These are phyloP conservation scores for Mortierella antarctica DNA, from an alignment of 192 early-diverging fungal species.

Conservation along the genomic window DNA sequence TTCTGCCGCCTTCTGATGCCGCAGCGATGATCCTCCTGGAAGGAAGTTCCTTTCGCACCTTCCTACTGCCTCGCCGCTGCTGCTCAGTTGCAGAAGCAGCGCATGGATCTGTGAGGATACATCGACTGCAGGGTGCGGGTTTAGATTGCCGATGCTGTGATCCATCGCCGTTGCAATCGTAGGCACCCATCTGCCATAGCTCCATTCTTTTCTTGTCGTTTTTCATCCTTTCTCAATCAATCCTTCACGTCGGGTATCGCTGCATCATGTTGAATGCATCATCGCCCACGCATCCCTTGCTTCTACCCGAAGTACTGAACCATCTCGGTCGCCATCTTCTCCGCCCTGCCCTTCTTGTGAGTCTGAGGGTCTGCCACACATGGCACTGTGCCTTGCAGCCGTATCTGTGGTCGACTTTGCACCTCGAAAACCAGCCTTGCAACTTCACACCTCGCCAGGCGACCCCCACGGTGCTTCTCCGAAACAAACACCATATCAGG, in stretches of 20 bases:
- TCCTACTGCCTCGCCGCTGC: too few relatives aligned
- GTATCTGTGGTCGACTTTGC: conserved; percentile 18
- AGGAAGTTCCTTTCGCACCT: too few relatives aligned
- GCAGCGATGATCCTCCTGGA: too few relatives aligned
- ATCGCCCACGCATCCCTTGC: conserved; percentile 3
- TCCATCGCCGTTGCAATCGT: background rate
- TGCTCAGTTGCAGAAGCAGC: too few relatives aligned
- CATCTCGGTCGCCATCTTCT: conserved; percentile 1
- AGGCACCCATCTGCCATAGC: background rate
- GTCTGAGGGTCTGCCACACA: conserved; percentile 13
- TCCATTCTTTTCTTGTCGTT: background rate
- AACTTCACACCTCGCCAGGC: conserved; percentile 22
- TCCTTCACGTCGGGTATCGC: too few relatives aligned
- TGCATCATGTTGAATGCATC: too few relatives aligned
- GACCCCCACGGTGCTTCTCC: conserved; percentile 16
- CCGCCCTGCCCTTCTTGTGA: background rate
- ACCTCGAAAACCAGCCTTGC: conserved; percentile 19
- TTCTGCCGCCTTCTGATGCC: too few relatives aligned
- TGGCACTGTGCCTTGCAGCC: conserved; percentile 13
- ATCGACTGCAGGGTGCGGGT: background rate
- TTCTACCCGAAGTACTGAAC: background rate
- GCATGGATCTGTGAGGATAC: too few relatives aligned
- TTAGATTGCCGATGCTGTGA: background rate
- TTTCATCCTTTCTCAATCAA: background rate
- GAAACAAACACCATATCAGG: conserved; percentile 28